Evolutionary conservation across 352 stramenopile genomes (phyloP).

Genomic region (Thalassiosira exigua): DNA sequence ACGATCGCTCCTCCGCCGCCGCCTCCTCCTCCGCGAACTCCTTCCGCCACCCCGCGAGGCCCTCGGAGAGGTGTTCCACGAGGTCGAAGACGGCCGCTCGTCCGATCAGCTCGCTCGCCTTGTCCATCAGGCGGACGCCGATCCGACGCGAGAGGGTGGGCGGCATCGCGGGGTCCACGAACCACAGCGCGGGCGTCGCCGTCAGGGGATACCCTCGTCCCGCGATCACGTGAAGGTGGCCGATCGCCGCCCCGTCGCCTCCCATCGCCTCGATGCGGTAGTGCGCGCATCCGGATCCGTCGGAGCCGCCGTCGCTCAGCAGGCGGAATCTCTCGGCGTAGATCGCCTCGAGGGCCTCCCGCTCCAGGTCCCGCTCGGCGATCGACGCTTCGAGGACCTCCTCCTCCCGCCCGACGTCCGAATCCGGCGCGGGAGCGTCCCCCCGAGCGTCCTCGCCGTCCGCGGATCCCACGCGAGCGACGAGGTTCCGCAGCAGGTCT

Average conservation of each 20-base stretch:
- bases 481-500: constrained; percentile 32
- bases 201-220: constrained; percentile 67
- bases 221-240: constrained; percentile 65
- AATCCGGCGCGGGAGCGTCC: neutral
- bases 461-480: constrained; percentile 18
- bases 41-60: constrained; percentile 63
- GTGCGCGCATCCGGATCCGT: constrained; percentile 7
- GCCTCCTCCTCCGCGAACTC: constrained; percentile 68
- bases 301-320: constrained; percentile 8
- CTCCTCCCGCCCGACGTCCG: constrained; percentile 15
- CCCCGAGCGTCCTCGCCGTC: neutral
- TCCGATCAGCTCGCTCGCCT: constrained; percentile 56
- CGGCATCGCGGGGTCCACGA: constrained; percentile 64
- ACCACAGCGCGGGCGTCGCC: constrained; percentile 61
- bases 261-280: neutral
- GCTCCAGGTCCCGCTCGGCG: constrained; percentile 71
- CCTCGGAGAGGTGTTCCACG: constrained; percentile 59
- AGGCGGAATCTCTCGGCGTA: constrained; percentile 70
- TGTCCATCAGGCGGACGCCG: constrained; percentile 46
- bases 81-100: constrained; percentile 63
- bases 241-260: neutral
- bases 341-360: constrained; percentile 72
- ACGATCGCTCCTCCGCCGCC: constrained; percentile 62
- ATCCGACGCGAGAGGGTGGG: constrained; percentile 71
- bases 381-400: constrained; percentile 56